Percentiles rank a stretch among this genome's conserved stretches.
Conservation (phyloP, 179 eudicot genomes). For the Beta lomatogona region DNA sequence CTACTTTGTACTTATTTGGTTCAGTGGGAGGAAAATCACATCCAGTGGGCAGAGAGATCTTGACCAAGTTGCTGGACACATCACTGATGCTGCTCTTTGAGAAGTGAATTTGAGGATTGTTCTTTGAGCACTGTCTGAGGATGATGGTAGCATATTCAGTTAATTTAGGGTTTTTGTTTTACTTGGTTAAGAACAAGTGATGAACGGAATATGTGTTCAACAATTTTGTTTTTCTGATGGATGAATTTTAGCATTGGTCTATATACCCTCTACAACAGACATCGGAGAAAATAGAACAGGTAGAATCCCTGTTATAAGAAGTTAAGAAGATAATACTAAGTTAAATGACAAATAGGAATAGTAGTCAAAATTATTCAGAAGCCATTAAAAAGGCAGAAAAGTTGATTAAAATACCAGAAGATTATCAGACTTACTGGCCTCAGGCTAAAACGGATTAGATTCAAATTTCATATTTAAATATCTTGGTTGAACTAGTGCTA, state of each 20-base stretch:
- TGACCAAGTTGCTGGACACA: slow-evolving; percentile 74
- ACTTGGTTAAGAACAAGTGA: not conserved
- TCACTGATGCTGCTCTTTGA: slow-evolving; percentile 40
- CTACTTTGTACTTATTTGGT: not conserved
- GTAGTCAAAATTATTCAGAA: too few relatives aligned
- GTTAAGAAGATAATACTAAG: too few relatives aligned
- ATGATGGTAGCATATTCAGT: not conserved
- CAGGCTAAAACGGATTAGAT: too few relatives aligned
- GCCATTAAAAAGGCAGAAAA: too few relatives aligned
- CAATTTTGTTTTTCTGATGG: slow-evolving; percentile 1
- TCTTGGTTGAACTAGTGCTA: too few relatives aligned
- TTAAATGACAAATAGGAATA: too few relatives aligned
- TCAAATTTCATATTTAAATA: too few relatives aligned
- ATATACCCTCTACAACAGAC: not conserved
- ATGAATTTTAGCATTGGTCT: not conserved
- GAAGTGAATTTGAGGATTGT: not conserved
- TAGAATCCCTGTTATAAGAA: too few relatives aligned
- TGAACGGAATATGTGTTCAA: not conserved
- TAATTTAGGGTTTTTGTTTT: slow-evolving; percentile 4
- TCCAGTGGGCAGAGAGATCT: slow-evolving; percentile 75
- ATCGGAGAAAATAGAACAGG: too few relatives aligned
- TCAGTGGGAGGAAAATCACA: slow-evolving; percentile 70
- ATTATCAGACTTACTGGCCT: too few relatives aligned
- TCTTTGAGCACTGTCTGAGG: not conserved
- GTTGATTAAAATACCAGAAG: too few relatives aligned